Conservation (phyloP, 2,329 filamentous ascomycete genomes). For the Didymella pinodella region DNA sequence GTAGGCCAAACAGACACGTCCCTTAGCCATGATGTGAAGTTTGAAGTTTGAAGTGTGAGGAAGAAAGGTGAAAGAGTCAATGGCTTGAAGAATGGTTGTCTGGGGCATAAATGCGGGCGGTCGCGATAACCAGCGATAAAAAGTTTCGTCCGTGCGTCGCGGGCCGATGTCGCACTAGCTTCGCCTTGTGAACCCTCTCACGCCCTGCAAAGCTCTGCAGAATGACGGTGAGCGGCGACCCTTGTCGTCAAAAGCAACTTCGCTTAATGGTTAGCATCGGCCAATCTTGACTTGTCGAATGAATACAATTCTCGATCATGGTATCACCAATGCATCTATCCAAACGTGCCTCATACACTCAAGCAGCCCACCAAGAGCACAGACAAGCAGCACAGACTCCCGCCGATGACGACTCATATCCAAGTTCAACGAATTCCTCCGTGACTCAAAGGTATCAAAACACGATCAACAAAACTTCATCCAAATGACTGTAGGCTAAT, state of each 20-base stretch:
- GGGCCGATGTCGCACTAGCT: constrained; percentile 30
- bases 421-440: not conserved
- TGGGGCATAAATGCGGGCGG: constrained; percentile 25
- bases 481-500: constrained; percentile 23
- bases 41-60: constrained; percentile 14
- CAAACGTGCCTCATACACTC: not conserved
- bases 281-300: not conserved
- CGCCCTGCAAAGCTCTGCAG: constrained; percentile 14
- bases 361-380: constrained; percentile 1
- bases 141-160: constrained; percentile 29
- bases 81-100: constrained; percentile 25
- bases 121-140: constrained; percentile 24
- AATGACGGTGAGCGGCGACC: constrained; percentile 16
- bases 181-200: constrained; percentile 7
- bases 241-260: constrained; percentile 1
- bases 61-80: constrained; percentile 28
- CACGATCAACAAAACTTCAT: constrained; percentile 1
- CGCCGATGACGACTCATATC: not conserved
- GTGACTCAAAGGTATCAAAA: constrained; percentile 24
- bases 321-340: constrained; percentile 16
- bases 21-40: constrained; percentile 47
- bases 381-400: not conserved
- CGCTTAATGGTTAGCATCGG: constrained; percentile 14
- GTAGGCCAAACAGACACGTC: constrained; percentile 60
- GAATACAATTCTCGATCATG: constrained; percentile 3